Base-by-base conservation (phyloP, 2,329 filamentous ascomycete genomes). In the Cordyceps javanica region DNA sequence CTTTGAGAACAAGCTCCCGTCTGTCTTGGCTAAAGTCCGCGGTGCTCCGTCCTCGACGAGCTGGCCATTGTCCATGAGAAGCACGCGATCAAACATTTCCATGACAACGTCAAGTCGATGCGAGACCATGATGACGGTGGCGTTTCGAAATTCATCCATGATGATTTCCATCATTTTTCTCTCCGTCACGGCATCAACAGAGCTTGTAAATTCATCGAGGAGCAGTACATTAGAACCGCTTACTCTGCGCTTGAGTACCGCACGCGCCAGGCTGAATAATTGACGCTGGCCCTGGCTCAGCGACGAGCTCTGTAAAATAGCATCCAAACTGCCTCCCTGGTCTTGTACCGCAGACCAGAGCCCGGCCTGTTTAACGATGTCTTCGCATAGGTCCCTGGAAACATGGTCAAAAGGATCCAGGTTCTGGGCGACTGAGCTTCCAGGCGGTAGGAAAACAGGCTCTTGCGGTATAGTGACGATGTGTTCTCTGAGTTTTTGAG, bases 221-320 rank as follows among this genome's bases (percentile, higher is more conserved):
- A 78, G 48, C 13, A 77, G 50, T 0, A 77, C 7, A 6, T 19
- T 50, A 0, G 69, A 67, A 7, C 62, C 65, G 9, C 57, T 58
- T 6, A 75, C 70, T 19, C 63, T 49, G 1, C 64, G 60, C 2
- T 76, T 68, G 16, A 86, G 67, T 32, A 85, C 71, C 0, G 80
- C 82, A 5, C 82, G 69, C 2, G 80, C 82, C 9, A 86, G 72
- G 62, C 79, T 82, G 64, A 87, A 82, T 1, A 86, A 73, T 65
- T 86, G 82, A 50, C 75, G 75, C 65, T 86, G 82, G 0, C 83
- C 83, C 57, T 79, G 77, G 9, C 74, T 78, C 6, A 82, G 69
- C 53, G 72, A 71, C 14, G 77, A 70, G 3, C 73, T 68, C 23
- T 73, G 70, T 52, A 83, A 72, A n/a, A 57, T 60, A 1, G 62